Base-by-base conservation (phyloP, 1,284 basidiomycete species). In the Tilletia walkeri region DNA sequence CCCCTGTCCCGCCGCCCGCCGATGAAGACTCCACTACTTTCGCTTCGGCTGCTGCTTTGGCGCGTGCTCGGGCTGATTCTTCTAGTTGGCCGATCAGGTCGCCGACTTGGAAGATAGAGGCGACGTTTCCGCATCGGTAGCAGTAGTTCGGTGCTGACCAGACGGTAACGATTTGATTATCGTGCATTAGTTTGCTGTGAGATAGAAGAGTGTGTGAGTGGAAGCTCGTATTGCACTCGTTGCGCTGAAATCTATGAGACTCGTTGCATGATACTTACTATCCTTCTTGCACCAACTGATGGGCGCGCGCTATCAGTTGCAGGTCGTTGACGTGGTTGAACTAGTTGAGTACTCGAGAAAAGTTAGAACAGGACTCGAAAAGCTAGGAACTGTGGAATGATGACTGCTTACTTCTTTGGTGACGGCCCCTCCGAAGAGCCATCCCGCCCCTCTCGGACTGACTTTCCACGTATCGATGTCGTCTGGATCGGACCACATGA, bases 401-500 rank as follows among this genome's bases (percentile, higher is more conserved):
- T 45, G 9, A 45, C 45, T 47, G 61, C 45, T 49, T 66, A 30
- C 69, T 41, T 96, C 93, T 75, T 87, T 88, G 12, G 94, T 94
- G 9, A 97, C 93, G 74, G 87, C 89, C 12, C 87, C 89, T 9
- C 94, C 94, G 75, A 97, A 97, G n/a, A 97, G 85, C 94, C 94
- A 98, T 1, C 94, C 95, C 10, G 94, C 95, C 5, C 95, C 94
- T 68, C 94, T 88, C 5, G 95, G 94, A 78, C 92, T 94, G 49
- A 97, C 92, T 2, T 92, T 93, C 95, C 94, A 98, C 49, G 92
- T 92, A 54, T 94, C 92, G 53, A 96, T 90, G 48, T 97, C 94
- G 81, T 97, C 95, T 0, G 95, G 94, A 84, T 97, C 94, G 34
- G 92, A 94, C 94, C 94, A 97, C 93, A 96, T 95, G 18, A 97